These are phyloP conservation scores for Tillandsia fasciculata DNA, from an alignment of 176 grass and related monocot species.

Conservation along the genomic window DNA sequence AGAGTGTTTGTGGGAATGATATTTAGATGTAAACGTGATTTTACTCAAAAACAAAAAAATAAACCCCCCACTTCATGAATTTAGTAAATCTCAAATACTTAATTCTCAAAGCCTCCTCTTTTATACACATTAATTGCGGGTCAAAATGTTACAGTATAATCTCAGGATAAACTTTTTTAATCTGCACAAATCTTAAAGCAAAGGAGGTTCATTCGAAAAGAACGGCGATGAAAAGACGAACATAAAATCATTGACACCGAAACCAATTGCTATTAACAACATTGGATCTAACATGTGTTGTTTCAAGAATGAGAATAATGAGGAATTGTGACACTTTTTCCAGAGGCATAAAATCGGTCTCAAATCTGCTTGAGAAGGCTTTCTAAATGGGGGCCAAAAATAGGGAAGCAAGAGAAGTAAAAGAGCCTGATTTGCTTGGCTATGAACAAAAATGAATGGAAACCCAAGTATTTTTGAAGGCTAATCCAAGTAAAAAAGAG, in stretches of 20 bases:
- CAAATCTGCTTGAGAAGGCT: background rate
- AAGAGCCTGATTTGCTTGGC: conserved; percentile 17
- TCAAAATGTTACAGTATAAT: no score
- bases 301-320: conserved; percentile 47
- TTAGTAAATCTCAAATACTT: background rate
- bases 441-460: conserved; percentile 31
- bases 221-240: background rate
- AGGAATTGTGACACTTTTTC: conserved; percentile 17
- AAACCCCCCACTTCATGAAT: background rate
- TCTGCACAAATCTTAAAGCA: no score
- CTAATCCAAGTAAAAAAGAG: conserved; percentile 97
- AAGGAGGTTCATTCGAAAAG: no score
- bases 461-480: background rate
- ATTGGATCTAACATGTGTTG: conserved; percentile 17
- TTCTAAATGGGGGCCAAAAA: conserved; percentile 2
- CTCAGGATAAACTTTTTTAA: no score
- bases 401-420: conserved; percentile 22
- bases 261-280: conserved; percentile 25
- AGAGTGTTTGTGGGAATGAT: background rate
- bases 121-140: no score
- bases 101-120: background rate
- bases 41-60: background rate
- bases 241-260: background rate
- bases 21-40: background rate
- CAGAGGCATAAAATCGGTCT: conserved; percentile 22